These are phyloP conservation scores for Aspergillus oerlinghausenensis DNA, from an alignment of 2,329 filamentous ascomycete genomes.

Conservation along the genomic window DNA sequence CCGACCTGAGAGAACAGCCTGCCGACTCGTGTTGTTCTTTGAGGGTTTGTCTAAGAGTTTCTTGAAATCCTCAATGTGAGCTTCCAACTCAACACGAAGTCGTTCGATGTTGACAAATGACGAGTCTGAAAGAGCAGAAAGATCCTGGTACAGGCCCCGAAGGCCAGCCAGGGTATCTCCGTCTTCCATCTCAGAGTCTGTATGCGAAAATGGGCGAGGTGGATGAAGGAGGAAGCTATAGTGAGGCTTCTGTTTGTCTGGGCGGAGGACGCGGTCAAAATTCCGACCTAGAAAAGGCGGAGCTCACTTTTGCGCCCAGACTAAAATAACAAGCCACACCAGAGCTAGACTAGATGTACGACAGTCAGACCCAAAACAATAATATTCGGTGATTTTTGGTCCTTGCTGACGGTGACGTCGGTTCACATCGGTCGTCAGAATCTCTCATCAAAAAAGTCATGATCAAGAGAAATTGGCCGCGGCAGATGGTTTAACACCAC, in stretches of 20 bases:
- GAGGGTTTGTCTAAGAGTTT: conserved; percentile 69
- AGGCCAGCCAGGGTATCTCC: conserved; percentile 70
- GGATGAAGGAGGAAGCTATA: conserved; percentile 9
- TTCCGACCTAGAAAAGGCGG: conserved; percentile 24
- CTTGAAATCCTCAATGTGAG: conserved; percentile 62
- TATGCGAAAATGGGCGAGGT: conserved; percentile 28
- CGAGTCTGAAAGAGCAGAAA: conserved; percentile 69
- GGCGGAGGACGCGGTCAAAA: conserved; percentile 35
- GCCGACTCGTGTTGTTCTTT: conserved; percentile 71
- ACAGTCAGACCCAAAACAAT: neutral
- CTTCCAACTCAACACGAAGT: conserved; percentile 61
- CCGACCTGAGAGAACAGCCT: conserved; percentile 64
- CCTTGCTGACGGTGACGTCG: neutral
- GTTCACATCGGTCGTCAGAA: neutral
- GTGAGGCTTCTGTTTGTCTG: conserved; percentile 28
- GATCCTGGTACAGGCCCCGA: conserved; percentile 79
- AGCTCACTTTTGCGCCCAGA: neutral
- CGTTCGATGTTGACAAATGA: conserved; percentile 67
- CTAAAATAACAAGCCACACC: neutral
- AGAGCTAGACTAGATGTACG: neutral
- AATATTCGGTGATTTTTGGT: neutral
- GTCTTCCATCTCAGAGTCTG: conserved; percentile 59
- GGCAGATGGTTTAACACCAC: no score
- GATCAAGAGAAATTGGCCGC: neutral
- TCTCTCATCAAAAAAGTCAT: neutral